Evolutionary conservation across 1,284 basidiomycete species (phyloP).

Genomic region (Apiotrichum porosum): DNA sequence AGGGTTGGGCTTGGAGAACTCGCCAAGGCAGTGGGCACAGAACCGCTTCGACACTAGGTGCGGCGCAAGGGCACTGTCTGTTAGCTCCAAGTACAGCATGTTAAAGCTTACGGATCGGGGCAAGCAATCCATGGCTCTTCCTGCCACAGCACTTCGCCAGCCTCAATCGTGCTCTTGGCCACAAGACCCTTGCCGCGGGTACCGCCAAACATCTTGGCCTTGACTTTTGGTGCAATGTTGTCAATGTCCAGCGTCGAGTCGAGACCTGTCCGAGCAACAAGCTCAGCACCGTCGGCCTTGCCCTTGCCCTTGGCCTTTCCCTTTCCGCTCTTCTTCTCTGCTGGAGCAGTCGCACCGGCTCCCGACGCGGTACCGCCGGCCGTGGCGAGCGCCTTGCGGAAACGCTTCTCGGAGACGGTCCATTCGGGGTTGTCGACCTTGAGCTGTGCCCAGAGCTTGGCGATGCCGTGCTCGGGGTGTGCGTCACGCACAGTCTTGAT

Average conservation of each 20-base stretch:
- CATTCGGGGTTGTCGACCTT: slow-evolving; percentile 60
- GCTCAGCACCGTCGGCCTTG: slow-evolving; percentile 28
- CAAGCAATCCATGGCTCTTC: slow-evolving; percentile 55
- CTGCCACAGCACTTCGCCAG: slow-evolving; percentile 74
- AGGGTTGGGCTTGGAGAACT: slow-evolving; percentile 26
- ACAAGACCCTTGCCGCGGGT: slow-evolving; percentile 79
- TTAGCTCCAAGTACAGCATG: background rate
- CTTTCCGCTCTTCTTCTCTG: slow-evolving; percentile 7
- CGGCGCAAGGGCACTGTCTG: slow-evolving; percentile 22
- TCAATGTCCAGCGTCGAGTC: slow-evolving; percentile 61
- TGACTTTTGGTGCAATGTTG: slow-evolving; percentile 61
- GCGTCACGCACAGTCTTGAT: slow-evolving; percentile 52
- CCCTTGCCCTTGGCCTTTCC: slow-evolving; percentile 11
- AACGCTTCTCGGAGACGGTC: slow-evolving; percentile 74
- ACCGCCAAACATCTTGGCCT: slow-evolving; percentile 64
- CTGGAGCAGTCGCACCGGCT: slow-evolving; percentile 21
- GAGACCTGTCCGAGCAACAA: slow-evolving; percentile 60
- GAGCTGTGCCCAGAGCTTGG: slow-evolving; percentile 64
- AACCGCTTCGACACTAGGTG: slow-evolving; percentile 21
- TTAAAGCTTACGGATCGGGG: slow-evolving; percentile 42
- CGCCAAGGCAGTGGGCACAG: slow-evolving; percentile 38
- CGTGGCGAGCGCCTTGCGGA: slow-evolving; percentile 57
- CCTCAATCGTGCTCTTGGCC: slow-evolving; percentile 60
- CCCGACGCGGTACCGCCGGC: slow-evolving; percentile 4
- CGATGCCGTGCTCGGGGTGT: slow-evolving; percentile 62